Base-by-base conservation (phyloP, 2,329 filamentous ascomycete genomes). In the Botrytis fragariae region DNA sequence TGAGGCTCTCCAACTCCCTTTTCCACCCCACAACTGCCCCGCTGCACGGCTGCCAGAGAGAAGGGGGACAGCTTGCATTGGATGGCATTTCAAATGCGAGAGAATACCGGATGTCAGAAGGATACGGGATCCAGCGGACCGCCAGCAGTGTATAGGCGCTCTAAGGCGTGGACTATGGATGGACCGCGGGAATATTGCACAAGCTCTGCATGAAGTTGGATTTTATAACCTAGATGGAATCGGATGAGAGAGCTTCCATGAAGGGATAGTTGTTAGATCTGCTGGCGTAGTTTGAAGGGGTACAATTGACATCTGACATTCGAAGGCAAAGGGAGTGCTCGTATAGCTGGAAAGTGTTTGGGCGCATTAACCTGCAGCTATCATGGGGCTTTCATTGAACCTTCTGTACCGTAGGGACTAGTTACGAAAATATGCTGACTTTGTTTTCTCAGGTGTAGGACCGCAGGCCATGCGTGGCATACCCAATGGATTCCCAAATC, bases 381-480 rank as follows among this genome's bases (percentile, higher is more conserved):
- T 57, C n/a, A 57, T 69, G 65, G 48, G 29, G 65, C n/a, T 57
- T 44, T 29, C 7, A 32, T 42, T 44, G 48, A 37, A 57, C 37
- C 18, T 42, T 57, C 54, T 25, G 35, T 69, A 20, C 48, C 35
- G 14, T n/a, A 25, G 37, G 32, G n/a, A 20, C 54, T 72, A 54
- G 22, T 44, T 32, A 51, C 29, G 29, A 35, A n/a, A 35, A 42
- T 44, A 54, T 64, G 72, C 78, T 79, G 74, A 79, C 75, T 59
- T 73, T 63, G 39, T 48, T 74, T 25, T 71, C 37, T 39, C 75
- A 77, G 80, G 79, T 74, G 85, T 87, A 79, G 86, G 88, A 84
- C 89, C 88, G 78, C 89, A 90, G 83, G 85, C 87, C 79, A 81
- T 91, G 78, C 87, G 89, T 70, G 87, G 88, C 78, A 86, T 91